A percentile compares a stretch with the other conserved stretches of the same genome.
Conservation (phyloP, 2,329 filamentous ascomycete species). For the Aotearoamyces nothofagi region DNA sequence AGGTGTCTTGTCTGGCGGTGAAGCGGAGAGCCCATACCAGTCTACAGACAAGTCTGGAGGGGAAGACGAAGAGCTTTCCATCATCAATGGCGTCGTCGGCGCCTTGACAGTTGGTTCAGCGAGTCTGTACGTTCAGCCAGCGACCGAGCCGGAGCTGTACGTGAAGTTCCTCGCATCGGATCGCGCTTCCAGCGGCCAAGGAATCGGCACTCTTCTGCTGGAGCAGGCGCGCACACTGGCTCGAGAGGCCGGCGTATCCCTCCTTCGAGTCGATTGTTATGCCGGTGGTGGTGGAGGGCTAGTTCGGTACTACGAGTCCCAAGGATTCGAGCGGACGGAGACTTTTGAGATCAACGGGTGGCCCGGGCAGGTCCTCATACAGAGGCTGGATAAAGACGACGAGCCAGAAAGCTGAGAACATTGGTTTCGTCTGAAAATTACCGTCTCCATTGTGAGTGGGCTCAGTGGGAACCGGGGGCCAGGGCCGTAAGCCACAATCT, state of each 20-base stretch:
- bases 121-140: neutral
- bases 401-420: no score
- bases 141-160: neutral
- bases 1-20: neutral
- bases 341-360: constrained; percentile 1
- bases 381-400: no score
- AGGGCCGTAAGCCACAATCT: no score
- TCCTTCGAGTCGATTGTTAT: constrained; percentile 1
- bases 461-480: no score
- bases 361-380: no score
- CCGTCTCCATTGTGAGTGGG: no score
- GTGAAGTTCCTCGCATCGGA: neutral
- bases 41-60: constrained; percentile 1
- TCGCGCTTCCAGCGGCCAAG: neutral
- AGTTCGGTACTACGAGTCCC: constrained; percentile 1
- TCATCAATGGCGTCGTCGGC: constrained; percentile 1
- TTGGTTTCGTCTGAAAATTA: no score
- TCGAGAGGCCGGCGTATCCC: no score
- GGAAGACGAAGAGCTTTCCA: neutral
- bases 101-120: neutral
- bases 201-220: no score
- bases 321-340: constrained; percentile 1
- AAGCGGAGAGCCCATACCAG: constrained; percentile 1
- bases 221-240: no score
- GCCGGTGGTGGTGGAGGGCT: constrained; percentile 1